These are phyloP conservation scores for Geotrichum klebahnii DNA, from an alignment of 1,139 yeast species.

Conservation along the genomic window DNA sequence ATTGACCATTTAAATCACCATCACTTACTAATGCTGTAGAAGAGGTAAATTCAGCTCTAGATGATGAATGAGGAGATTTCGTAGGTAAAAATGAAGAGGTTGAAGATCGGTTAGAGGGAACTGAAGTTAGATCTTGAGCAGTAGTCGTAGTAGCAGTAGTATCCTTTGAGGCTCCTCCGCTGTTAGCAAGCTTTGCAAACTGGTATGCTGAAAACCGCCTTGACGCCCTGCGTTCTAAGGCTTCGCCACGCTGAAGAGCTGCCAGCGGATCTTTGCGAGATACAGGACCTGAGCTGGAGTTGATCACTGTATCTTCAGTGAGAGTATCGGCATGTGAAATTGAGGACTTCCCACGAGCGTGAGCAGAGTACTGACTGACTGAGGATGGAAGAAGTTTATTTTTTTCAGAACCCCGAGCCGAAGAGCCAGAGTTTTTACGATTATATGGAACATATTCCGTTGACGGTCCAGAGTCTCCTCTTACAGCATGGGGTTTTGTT, in stretches of 20 bases:
- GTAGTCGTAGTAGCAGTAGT: too few relatives aligned
- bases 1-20: constrained; percentile 4
- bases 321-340: not conserved
- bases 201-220: constrained; percentile 89
- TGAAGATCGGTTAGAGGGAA: constrained; percentile 12
- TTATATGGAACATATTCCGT: not conserved
- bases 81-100: constrained; percentile 28
- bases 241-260: constrained; percentile 73
- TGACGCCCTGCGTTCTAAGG: constrained; percentile 85
- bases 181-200: constrained; percentile 67
- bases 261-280: constrained; percentile 52
- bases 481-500: not conserved
- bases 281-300: not conserved
- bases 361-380: not conserved
- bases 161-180: constrained; percentile 21
- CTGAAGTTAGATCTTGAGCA: constrained; percentile 12
- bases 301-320: not conserved
- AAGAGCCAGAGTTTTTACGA: not conserved
- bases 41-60: constrained; percentile 30
- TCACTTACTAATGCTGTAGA: constrained; percentile 24
- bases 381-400: too few relatives aligned
- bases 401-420: not conserved
- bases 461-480: not conserved
- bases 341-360: not conserved
- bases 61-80: constrained; percentile 28